A percentile compares a stretch with the other conserved stretches of the same genome.
Conservation (phyloP, 306 rosid genomes). For the Acacia crassicarpa region DNA sequence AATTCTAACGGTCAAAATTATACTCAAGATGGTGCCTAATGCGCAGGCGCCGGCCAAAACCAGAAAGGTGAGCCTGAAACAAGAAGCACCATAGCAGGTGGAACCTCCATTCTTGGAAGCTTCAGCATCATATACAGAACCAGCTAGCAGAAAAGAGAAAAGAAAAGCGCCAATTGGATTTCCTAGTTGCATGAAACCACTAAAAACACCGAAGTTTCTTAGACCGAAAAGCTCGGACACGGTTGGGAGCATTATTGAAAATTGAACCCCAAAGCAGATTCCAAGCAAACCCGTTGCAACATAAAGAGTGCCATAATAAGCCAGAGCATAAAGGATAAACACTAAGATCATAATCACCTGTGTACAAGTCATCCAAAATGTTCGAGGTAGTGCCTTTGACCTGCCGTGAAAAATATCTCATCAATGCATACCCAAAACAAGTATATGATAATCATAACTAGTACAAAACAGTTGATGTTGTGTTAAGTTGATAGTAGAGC, state of each 20-base stretch:
- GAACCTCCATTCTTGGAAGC: conserved; percentile 76
- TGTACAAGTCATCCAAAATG: conserved; percentile 73
- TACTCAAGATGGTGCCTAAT: conserved; percentile 62
- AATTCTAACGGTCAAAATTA: conserved; percentile 65
- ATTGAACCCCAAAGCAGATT: conserved; percentile 27
- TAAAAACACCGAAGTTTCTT: conserved; percentile 54
- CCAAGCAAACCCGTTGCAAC: conserved; percentile 60
- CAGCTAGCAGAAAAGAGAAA: conserved; percentile 66
- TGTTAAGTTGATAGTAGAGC: not conserved
- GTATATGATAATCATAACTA: not conserved
- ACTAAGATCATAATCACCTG: conserved; percentile 60
- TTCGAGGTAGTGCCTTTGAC: conserved; percentile 57
- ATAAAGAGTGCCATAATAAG: conserved; percentile 54
- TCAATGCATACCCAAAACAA: conserved; percentile 3
- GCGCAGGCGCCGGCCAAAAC: conserved; percentile 66
- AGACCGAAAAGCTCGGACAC: conserved; percentile 67
- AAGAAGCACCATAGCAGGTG: conserved; percentile 64
- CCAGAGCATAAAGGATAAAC: conserved; percentile 60
- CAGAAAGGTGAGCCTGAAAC: conserved; percentile 79
- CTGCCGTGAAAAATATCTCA: conserved; percentile 42
- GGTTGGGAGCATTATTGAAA: conserved; percentile 55
- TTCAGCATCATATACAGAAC: conserved; percentile 46
- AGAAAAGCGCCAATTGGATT: conserved; percentile 66
- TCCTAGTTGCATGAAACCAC: conserved; percentile 48
- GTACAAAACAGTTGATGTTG: conserved; percentile 1